A percentile compares a stretch with the other conserved stretches of the same genome.
Evolutionary conservation across 2,329 filamentous ascomycete genomes (phyloP).

Genomic region (Colletotrichum lindemuthianum): DNA sequence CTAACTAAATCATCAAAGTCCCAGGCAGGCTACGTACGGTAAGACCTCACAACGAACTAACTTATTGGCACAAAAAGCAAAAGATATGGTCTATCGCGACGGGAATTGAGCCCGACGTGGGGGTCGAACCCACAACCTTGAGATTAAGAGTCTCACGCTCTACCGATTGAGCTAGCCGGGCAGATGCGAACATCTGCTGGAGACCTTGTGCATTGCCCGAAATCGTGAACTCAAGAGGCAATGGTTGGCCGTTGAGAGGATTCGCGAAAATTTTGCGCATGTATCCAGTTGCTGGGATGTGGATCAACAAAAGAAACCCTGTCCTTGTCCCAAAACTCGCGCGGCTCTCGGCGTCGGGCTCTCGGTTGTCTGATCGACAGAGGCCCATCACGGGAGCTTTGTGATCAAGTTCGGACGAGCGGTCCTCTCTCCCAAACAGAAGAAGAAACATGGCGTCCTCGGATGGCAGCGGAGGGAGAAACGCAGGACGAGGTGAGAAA

Average conservation of each 20-base stretch:
- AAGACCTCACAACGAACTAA: too few relatives aligned
- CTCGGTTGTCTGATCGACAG: background rate
- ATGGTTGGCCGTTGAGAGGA: background rate
- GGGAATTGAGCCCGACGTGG: conserved; percentile 35
- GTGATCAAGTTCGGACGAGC: conserved; percentile 17
- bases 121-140: conserved; percentile 65
- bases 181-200: background rate
- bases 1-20: too few relatives aligned
- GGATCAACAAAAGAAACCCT: background rate
- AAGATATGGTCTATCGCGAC: background rate
- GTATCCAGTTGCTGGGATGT: conserved; percentile 16
- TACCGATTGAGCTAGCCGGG: conserved; percentile 74
- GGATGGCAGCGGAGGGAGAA: background rate
- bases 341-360: conserved; percentile 7
- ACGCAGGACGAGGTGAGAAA: background rate
- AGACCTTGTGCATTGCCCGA: background rate
- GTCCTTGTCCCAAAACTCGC: conserved; percentile 19
- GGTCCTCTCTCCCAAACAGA: background rate
- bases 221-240: background rate
- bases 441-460: background rate
- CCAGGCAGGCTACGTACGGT: too few relatives aligned
- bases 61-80: too few relatives aligned
- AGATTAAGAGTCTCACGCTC: conserved; percentile 78
- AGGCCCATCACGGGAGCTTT: conserved; percentile 5
- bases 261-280: conserved; percentile 1